These are phyloP conservation scores for Sphaerobolus stellatus DNA, from an alignment of 1,284 basidiomycete genomes.

Conservation along the genomic window DNA sequence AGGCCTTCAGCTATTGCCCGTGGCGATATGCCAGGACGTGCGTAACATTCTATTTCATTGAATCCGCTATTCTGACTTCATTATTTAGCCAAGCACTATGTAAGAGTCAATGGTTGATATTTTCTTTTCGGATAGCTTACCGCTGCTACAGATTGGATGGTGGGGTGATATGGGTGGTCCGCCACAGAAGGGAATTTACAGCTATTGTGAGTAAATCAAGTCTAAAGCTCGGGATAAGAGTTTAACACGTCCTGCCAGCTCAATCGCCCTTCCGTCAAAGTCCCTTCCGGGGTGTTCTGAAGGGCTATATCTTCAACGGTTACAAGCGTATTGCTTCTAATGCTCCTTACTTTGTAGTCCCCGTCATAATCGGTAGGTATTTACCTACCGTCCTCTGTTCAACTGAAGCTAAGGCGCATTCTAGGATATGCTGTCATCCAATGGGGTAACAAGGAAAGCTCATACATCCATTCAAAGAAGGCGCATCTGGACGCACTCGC, in stretches of 20 bases:
- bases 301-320: slow-evolving; percentile 85
- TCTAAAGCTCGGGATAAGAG: slow-evolving; percentile 5
- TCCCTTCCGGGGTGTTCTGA: slow-evolving; percentile 69
- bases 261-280: slow-evolving; percentile 81
- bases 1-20: slow-evolving; percentile 59
- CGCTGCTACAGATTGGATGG: slow-evolving; percentile 70
- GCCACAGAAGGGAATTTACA: slow-evolving; percentile 76
- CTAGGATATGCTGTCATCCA: too few species aligned
- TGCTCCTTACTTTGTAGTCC: slow-evolving; percentile 78
- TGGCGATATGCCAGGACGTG: slow-evolving; percentile 80
- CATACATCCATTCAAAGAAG: too few species aligned
- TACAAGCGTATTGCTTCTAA: slow-evolving; percentile 76
- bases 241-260: slow-evolving; percentile 42
- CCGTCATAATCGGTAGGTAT: slow-evolving; percentile 73
- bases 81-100: slow-evolving; percentile 59
- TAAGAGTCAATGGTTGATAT: slow-evolving; percentile 36
- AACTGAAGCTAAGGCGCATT: too few species aligned
- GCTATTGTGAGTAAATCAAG: slow-evolving; percentile 65
- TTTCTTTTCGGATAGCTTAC: slow-evolving; percentile 3
- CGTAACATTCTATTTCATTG: slow-evolving; percentile 29
- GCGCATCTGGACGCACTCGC: too few species aligned
- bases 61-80: slow-evolving; percentile 14
- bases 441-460: too few species aligned
- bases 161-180: slow-evolving; percentile 81
- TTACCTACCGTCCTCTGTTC: neutral